Percentiles rank a stretch among this genome's conserved stretches.
Evolutionary conservation across 768 basidiomycete species (phyloP).

Genomic region (Tulasnella sp.): DNA sequence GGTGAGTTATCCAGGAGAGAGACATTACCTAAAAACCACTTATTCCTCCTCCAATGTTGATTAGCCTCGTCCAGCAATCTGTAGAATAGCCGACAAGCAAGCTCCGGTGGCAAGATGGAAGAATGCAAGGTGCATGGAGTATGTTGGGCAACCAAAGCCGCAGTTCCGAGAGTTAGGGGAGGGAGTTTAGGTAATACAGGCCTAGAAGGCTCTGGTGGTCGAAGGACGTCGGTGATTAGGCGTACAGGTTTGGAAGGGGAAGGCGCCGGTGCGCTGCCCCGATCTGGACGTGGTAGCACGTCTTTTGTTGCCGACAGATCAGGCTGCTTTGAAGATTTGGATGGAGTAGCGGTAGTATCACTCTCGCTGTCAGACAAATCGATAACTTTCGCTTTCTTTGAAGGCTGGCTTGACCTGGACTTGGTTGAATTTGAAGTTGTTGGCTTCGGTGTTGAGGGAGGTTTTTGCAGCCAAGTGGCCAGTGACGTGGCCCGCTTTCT

Average conservation of each 20-base stretch:
- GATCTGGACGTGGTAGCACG: constrained; percentile 7
- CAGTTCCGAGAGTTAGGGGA: constrained; percentile 57
- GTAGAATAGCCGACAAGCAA: constrained; percentile 69
- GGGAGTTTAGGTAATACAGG: constrained; percentile 37
- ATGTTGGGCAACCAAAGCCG: constrained; percentile 56
- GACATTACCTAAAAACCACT: constrained; percentile 60
- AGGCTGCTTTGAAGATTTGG: not conserved
- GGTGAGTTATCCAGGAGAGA: not conserved
- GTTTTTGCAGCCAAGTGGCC: not conserved
- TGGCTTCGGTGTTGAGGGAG: not conserved
- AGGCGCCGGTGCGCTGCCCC: constrained; percentile 1
- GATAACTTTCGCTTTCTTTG: constrained; percentile 5
- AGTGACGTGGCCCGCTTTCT: constrained; percentile 22
- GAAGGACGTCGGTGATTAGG: constrained; percentile 47
- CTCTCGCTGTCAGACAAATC: not conserved
- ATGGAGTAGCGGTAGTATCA: not conserved
- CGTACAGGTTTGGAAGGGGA: constrained; percentile 28
- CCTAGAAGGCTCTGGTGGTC: constrained; percentile 38
- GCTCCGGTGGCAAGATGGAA: constrained; percentile 60
- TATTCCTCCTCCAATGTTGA: constrained; percentile 55
- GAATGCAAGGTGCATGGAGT: constrained; percentile 69
- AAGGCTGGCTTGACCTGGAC: not conserved
- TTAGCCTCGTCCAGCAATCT: constrained; percentile 55
- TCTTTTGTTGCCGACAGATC: not conserved
- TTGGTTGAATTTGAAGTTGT: constrained; percentile 20